A percentile compares a stretch with the other conserved stretches of the same genome.
Conservation (phyloP, 2,329 filamentous ascomycete species). For the Fusarium albosuccineum region DNA sequence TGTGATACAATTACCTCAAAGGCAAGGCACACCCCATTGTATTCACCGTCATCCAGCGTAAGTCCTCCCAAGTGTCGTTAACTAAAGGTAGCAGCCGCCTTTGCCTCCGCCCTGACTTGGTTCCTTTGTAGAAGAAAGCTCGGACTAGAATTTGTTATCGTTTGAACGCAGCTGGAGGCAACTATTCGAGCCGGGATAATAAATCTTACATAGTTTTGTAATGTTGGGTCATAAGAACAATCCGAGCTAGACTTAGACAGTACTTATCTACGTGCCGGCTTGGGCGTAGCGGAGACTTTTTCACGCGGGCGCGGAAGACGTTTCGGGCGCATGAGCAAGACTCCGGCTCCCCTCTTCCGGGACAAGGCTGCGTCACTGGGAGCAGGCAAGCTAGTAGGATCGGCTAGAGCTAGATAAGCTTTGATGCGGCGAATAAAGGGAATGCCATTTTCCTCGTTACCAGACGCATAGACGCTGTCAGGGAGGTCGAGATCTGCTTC, state of each 20-base stretch:
- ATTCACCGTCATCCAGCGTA: slow-evolving; percentile 14
- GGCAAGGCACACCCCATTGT: slow-evolving; percentile 11
- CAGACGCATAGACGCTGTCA: slow-evolving; percentile 20
- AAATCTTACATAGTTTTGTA: slow-evolving; percentile 22
- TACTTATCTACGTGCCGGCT: slow-evolving; percentile 14
- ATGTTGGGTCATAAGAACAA: slow-evolving; percentile 18
- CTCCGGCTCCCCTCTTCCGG: slow-evolving; percentile 13
- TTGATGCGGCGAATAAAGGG: slow-evolving; percentile 20
- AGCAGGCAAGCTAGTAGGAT: slow-evolving; percentile 22
- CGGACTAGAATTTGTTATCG: slow-evolving; percentile 17
- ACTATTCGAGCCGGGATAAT: slow-evolving; percentile 16
- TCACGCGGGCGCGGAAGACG: slow-evolving; percentile 7
- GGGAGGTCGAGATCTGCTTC: slow-evolving; percentile 23
- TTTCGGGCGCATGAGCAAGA: slow-evolving; percentile 1
- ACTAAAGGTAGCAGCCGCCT: slow-evolving; percentile 20
- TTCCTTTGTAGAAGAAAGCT: slow-evolving; percentile 19
- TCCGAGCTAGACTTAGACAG: slow-evolving; percentile 20
- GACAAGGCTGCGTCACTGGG: slow-evolving; percentile 15
- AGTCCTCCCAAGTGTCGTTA: slow-evolving; percentile 19
- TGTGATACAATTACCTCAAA: slow-evolving; percentile 14
- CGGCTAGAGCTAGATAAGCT: slow-evolving; percentile 21
- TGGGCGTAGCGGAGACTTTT: slow-evolving; percentile 12
- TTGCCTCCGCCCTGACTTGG: slow-evolving; percentile 19
- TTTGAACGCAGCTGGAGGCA: slow-evolving; percentile 22
- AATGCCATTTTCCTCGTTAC: slow-evolving; percentile 18